Evolutionary conservation across 2,329 filamentous ascomycete species (phyloP).

Genomic region (Aspergillus caelatus): DNA sequence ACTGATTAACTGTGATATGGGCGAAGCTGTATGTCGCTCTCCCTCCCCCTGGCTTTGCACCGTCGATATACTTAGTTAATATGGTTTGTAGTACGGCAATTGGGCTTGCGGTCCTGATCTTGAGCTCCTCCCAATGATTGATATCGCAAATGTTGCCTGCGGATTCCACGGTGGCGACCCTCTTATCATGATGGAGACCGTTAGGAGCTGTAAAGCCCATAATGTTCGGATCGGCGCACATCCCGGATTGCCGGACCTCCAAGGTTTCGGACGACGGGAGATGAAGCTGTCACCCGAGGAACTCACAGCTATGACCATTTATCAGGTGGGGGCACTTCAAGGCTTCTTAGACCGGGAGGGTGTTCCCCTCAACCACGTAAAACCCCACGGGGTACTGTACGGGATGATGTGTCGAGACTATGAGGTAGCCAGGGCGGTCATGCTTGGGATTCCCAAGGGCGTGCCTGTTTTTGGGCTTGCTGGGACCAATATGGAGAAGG

Average conservation of each 20-base stretch:
- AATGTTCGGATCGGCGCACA: conserved; percentile 63
- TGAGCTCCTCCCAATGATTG: conserved; percentile 63
- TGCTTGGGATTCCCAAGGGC: conserved; percentile 55
- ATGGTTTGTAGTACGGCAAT: conserved; percentile 44
- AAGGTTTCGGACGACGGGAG: conserved; percentile 66
- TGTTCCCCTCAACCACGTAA: conserved; percentile 62
- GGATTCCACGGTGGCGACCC: conserved; percentile 65
- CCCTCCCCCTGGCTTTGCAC: background rate
- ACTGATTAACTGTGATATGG: conserved; percentile 52
- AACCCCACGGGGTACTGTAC: conserved; percentile 64
- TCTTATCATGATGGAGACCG: conserved; percentile 65
- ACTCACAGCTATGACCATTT: conserved; percentile 60
- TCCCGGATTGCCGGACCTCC: conserved; percentile 65
- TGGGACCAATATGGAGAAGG: conserved; percentile 58
- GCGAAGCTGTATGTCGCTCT: conserved; percentile 40
- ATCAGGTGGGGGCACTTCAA: conserved; percentile 66
- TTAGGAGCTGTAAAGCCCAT: conserved; percentile 60
- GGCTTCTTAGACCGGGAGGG: conserved; percentile 61
- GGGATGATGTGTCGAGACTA: conserved; percentile 58
- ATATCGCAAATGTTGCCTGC: conserved; percentile 66
- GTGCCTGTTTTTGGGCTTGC: conserved; percentile 58
- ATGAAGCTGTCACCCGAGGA: conserved; percentile 63
- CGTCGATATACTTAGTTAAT: background rate
- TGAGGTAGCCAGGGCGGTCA: conserved; percentile 56
- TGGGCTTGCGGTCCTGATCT: conserved; percentile 58